Percentiles rank a stretch among this genome's conserved stretches.
These are phyloP conservation scores for Buddleja alternifolia DNA, from an alignment of 257 asterid genomes.

Conservation along the genomic window DNA sequence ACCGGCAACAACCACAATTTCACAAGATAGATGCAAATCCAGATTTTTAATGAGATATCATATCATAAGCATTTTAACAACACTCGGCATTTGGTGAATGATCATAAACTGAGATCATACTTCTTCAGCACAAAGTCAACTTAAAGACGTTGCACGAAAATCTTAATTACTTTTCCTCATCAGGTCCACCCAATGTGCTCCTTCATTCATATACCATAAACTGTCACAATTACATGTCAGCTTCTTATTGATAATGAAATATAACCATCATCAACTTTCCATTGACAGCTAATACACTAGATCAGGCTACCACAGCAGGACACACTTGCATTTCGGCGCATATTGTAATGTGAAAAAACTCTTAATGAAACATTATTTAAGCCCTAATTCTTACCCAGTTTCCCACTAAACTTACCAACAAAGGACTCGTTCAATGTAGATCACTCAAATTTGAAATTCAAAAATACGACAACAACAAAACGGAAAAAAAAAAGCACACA, in stretches of 20 bases:
- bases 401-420: slow-evolving; percentile 16
- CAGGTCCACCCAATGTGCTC: not conserved
- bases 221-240: not conserved
- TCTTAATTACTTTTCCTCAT: too few species aligned
- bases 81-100: too few species aligned
- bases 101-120: too few species aligned
- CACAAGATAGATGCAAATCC: not conserved
- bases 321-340: not conserved
- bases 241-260: slow-evolving; percentile 7
- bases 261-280: not conserved
- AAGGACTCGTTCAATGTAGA: slow-evolving; percentile 10
- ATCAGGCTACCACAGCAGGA: slow-evolving; percentile 3
- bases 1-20: too few species aligned
- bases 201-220: not conserved
- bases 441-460: slow-evolving; percentile 28
- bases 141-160: too few species aligned
- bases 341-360: not conserved
- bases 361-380: not conserved
- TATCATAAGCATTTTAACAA: too few species aligned
- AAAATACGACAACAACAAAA: not conserved
- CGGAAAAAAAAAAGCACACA: not conserved
- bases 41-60: too few species aligned
- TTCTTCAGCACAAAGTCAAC: too few species aligned
- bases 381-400: slow-evolving; percentile 26
- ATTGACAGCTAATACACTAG: slow-evolving; percentile 12